Evolutionary conservation across 2,329 filamentous ascomycete species (phyloP).

Genomic region (Thermothelomyces thermophilus): DNA sequence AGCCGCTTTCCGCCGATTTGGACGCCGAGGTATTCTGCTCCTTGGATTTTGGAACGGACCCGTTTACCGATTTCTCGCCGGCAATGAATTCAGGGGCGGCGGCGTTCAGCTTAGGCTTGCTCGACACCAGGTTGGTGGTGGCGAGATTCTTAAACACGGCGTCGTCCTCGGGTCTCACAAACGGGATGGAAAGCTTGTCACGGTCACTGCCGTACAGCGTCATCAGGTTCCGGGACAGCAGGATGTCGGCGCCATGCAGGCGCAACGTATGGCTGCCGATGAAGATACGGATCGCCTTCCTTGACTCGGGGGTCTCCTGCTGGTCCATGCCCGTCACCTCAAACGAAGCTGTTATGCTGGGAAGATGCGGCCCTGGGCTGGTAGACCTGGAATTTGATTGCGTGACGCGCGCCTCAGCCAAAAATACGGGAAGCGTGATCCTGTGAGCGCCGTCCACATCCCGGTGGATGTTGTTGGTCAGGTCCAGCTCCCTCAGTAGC

Average conservation of each 20-base stretch:
- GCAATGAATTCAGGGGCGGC: constrained; percentile 41
- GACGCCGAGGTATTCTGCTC: constrained; percentile 23
- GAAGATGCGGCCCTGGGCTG: constrained; percentile 71
- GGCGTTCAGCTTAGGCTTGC: constrained; percentile 53
- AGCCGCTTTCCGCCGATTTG: constrained; percentile 27
- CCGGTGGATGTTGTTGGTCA: constrained; percentile 59
- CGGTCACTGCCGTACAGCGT: constrained; percentile 80
- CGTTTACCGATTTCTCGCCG: constrained; percentile 24
- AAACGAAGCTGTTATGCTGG: constrained; percentile 73
- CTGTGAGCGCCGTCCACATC: constrained; percentile 59
- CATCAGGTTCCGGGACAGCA: constrained; percentile 88
- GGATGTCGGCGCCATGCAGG: constrained; percentile 78
- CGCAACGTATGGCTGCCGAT: constrained; percentile 84
- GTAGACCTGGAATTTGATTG: constrained; percentile 65
- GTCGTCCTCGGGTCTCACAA: constrained; percentile 88
- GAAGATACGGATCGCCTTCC: constrained; percentile 72
- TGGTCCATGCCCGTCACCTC: constrained; percentile 59
- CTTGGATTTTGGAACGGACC: constrained; percentile 13
- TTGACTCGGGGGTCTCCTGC: constrained; percentile 41
- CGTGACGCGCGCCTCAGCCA: constrained; percentile 82
- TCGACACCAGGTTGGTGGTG: constrained; percentile 51
- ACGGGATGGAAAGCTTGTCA: constrained; percentile 81
- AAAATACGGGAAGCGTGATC: constrained; percentile 75
- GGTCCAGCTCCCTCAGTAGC: constrained; percentile 66
- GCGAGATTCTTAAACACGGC: constrained; percentile 68